Conservation (phyloP, 441 rosid species). For the Eugenia klotzschiana region DNA sequence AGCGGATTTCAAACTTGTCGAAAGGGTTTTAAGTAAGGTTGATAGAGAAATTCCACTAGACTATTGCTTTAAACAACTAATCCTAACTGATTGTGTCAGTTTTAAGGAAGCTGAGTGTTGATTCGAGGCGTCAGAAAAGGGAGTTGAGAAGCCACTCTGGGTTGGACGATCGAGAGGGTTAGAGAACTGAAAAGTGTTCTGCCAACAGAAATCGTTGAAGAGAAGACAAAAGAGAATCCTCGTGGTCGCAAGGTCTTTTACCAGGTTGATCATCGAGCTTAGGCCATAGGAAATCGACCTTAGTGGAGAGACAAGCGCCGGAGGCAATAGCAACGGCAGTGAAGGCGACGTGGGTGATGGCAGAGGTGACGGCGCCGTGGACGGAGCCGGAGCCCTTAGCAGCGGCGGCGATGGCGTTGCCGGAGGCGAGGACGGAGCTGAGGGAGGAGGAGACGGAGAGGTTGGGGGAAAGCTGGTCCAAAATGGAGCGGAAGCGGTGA, state of each 20-base stretch:
- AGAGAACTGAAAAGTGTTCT: background rate
- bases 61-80: background rate
- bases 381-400: slow-evolving; percentile 18
- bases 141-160: background rate
- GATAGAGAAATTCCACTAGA: background rate
- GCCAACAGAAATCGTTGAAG: background rate
- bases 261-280: slow-evolving; percentile 55
- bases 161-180: background rate
- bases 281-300: slow-evolving; percentile 65
- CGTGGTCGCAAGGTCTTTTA: background rate
- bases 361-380: slow-evolving; percentile 51
- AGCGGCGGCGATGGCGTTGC: slow-evolving; percentile 35
- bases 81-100: background rate
- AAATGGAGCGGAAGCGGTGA: slow-evolving; percentile 16
- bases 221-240: background rate
- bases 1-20: background rate
- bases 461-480: slow-evolving; percentile 23
- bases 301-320: slow-evolving; percentile 71
- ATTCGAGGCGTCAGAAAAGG: background rate
- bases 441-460: slow-evolving; percentile 25
- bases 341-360: slow-evolving; percentile 61
- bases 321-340: slow-evolving; percentile 68
- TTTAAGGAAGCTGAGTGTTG: background rate
- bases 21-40: background rate
- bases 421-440: slow-evolving; percentile 20